Percentiles rank a stretch among this genome's conserved stretches.
Evolutionary conservation across 2,329 filamentous ascomycete species (phyloP).

Genomic region (Colletotrichum musae): DNA sequence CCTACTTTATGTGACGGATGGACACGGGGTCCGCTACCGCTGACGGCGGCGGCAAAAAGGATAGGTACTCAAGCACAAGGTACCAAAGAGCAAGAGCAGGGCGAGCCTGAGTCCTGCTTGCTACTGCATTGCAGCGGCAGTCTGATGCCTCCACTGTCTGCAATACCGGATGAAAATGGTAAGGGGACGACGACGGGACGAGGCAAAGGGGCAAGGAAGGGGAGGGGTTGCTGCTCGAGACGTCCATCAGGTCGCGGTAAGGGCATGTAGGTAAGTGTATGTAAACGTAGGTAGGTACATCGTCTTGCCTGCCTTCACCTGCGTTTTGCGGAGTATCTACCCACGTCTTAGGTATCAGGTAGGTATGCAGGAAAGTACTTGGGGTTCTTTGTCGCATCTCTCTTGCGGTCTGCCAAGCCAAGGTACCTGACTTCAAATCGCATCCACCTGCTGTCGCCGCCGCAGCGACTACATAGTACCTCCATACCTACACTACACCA

Average conservation of each 20-base stretch:
- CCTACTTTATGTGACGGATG: slow-evolving; percentile 14
- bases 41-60: slow-evolving; percentile 18
- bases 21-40: slow-evolving; percentile 23
- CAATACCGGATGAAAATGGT: slow-evolving; percentile 20
- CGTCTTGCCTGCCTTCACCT: slow-evolving; percentile 21
- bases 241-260: slow-evolving; percentile 13
- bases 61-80: background rate
- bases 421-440: slow-evolving; percentile 7
- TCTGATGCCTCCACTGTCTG: slow-evolving; percentile 8
- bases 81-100: slow-evolving; percentile 4
- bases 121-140: slow-evolving; percentile 11
- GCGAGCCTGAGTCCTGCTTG: background rate
- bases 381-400: slow-evolving; percentile 4
- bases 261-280: background rate
- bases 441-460: slow-evolving; percentile 1
- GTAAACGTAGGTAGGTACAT: slow-evolving; percentile 2
- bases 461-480: background rate
- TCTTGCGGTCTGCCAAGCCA: slow-evolving; percentile 13
- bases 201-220: background rate
- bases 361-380: background rate
- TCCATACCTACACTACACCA: too few species aligned
- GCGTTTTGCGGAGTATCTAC: background rate
- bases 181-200: background rate
- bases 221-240: too few species aligned
- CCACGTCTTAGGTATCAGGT: too few species aligned